Base-by-base conservation (phyloP, 2,329 filamentous ascomycete species). In the Botryotinia narcissicola region DNA sequence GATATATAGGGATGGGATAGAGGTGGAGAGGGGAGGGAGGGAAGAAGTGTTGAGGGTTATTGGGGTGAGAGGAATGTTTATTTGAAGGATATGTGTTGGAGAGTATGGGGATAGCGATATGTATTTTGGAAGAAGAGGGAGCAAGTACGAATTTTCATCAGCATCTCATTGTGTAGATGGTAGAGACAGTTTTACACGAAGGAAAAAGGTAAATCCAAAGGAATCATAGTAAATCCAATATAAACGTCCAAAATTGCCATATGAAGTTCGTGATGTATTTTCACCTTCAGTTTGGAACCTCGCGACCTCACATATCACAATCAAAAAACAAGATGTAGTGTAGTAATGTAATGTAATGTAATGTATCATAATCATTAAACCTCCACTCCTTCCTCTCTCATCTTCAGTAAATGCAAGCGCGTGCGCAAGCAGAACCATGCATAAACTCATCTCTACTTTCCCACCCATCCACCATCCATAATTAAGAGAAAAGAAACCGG, bases 401-500 rank as follows among this genome's bases (percentile, higher is more conserved):
- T 69, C 37, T 57, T 25, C n/a, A 37, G 18, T 32, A 57, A 7
- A 25, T 42, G 48, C 48, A 57, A 42, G 48, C 48, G 22, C 16
- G 25, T 37, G 18, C 37, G 66, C 66, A 32, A 42, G 35, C 64
- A 40, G 32, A 68, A 25, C 48, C 48, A 57, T 32, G 4, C 48
- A 32, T 68, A 37, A 68, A 57, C 48, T 68, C n/a, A 68, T 69
- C 66, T 69, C 18, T 25, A n/a, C 37, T 4, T 22, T 48, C 25
- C 32, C 46, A 35, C 54, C 48, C 20, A 16, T 22, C 37, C 22
- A 37, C 35, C 59, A 61, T 61, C 35, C n/a, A 68, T 42, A 42
- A 69, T 57, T 69, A 69, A 42, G 37, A 69, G 66, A 69, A 69
- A 69, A 69, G 66, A 69, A 68, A 69, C 37, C 48, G 66, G 66